Percentiles rank a stretch among this genome's conserved stretches.
These are phyloP conservation scores for Blastobotrys apis DNA, from an alignment of 1,139 yeast genomes.

Conservation along the genomic window DNA sequence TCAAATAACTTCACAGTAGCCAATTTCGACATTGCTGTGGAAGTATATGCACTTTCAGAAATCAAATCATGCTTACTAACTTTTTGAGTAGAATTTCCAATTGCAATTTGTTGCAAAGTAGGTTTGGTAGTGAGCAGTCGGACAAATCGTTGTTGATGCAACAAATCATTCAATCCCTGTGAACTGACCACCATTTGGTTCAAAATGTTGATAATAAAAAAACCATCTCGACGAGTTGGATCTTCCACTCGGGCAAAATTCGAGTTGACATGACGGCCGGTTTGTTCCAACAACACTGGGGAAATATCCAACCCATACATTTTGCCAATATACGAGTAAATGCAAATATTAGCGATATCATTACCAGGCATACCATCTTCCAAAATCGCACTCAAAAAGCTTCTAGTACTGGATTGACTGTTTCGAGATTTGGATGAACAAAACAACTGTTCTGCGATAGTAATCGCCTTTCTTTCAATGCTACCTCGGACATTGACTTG, in stretches of 20 bases:
- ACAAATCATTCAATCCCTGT: conserved; percentile 13
- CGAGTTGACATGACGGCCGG: conserved; percentile 11
- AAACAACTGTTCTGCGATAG: conserved; percentile 8
- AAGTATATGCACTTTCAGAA: conserved; percentile 8
- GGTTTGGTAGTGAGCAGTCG: conserved; percentile 11
- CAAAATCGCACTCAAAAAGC: conserved; percentile 12
- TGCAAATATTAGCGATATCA: conserved; percentile 16
- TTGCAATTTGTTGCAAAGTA: conserved; percentile 7
- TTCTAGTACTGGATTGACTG: not conserved
- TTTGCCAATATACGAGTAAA: conserved; percentile 14
- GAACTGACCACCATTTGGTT: conserved; percentile 13
- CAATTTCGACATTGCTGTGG: conserved; percentile 8
- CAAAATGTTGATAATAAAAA: conserved; percentile 15
- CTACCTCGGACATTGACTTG: not conserved
- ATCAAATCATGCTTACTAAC: conserved; percentile 6
- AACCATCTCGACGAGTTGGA: conserved; percentile 13
- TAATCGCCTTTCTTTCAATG: conserved; percentile 5
- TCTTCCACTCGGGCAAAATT: conserved; percentile 18
- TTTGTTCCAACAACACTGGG: conserved; percentile 14
- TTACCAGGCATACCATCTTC: conserved; percentile 14
- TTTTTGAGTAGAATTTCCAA: conserved; percentile 8
- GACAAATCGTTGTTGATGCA: conserved; percentile 12
- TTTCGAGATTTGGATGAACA: conserved; percentile 5
- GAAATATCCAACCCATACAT: conserved; percentile 13
- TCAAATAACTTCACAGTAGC: conserved; percentile 6